Evolutionary conservation across 768 basidiomycete species (phyloP).

Genomic region (Agrocybe pediades): DNA sequence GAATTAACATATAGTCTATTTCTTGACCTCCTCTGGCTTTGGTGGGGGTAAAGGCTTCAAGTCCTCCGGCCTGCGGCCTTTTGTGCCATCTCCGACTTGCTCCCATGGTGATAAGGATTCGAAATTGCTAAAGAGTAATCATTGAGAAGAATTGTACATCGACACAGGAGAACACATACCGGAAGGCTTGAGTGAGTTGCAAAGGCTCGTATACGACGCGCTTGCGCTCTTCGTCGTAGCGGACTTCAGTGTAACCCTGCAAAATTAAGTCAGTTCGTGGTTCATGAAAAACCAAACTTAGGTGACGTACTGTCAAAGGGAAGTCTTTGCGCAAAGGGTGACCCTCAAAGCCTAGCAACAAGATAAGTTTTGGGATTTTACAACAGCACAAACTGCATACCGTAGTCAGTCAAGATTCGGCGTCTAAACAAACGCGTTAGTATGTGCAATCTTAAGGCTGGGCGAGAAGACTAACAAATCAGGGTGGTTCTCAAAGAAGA

Average conservation of each 20-base stretch:
- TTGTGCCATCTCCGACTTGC: slow-evolving; percentile 73
- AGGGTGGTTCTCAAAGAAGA: slow-evolving; percentile 95
- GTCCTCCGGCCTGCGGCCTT: slow-evolving; percentile 59
- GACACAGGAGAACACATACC: slow-evolving; percentile 46
- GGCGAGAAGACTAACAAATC: slow-evolving; percentile 70
- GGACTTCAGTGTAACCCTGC: slow-evolving; percentile 97
- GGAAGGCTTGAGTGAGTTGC: slow-evolving; percentile 97
- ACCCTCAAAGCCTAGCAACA: slow-evolving; percentile 81
- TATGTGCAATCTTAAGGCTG: neutral
- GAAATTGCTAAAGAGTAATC: slow-evolving; percentile 71
- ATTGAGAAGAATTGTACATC: neutral
- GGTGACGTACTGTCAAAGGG: slow-evolving; percentile 79
- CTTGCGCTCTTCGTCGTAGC: slow-evolving; percentile 97
- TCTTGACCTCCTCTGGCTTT: slow-evolving; percentile 79
- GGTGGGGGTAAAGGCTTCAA: slow-evolving; percentile 78
- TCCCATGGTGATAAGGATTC: slow-evolving; percentile 95
- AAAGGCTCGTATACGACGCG: slow-evolving; percentile 97
- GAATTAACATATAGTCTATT: slow-evolving; percentile 44
- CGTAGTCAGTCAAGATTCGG: slow-evolving; percentile 97
- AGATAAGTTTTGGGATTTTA: slow-evolving; percentile 6
- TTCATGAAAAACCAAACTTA: neutral
- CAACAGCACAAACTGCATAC: slow-evolving; percentile 37
- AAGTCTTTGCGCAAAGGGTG: slow-evolving; percentile 98
- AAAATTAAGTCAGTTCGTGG: neutral
- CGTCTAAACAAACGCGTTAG: slow-evolving; percentile 54